phyloP scores from a whole-genome alignment of 768 basidiomycete species.

The Termitomyces sp. region DNA sequence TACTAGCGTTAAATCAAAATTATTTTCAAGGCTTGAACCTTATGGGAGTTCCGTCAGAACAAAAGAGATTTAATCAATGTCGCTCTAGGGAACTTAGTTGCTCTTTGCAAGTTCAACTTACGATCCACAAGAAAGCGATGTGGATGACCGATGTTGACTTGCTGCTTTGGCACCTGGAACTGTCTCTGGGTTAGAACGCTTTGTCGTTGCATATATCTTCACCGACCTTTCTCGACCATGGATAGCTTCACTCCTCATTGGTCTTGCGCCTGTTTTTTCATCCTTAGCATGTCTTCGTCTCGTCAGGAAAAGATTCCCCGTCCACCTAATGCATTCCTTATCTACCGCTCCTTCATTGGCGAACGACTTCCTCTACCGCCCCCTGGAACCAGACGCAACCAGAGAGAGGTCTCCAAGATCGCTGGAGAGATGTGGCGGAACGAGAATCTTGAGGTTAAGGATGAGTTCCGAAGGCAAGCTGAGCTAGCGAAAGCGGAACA shows the following conservation, averaged over 20 bases:
- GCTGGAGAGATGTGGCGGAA: not conserved
- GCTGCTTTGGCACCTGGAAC: not conserved
- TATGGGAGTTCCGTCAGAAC: not conserved
- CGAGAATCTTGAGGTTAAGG: not conserved
- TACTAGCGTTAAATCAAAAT: not conserved
- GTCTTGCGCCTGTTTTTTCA: not conserved
- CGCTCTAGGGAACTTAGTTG: no score
- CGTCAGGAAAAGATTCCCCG: not conserved
- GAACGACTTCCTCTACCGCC: not conserved
- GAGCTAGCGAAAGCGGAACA: not conserved
- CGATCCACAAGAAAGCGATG: not conserved
- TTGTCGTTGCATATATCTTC: not conserved
- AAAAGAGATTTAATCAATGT: not conserved
- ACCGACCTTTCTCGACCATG: not conserved
- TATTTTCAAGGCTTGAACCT: not conserved
- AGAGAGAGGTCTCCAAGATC: not conserved
- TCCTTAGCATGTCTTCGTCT: not conserved
- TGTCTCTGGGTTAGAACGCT: not conserved
- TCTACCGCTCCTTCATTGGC: not conserved
- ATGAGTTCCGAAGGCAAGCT: not conserved
- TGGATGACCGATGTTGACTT: not conserved
- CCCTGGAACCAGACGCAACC: not conserved
- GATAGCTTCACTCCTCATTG: not conserved
- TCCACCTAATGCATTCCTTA: not conserved
- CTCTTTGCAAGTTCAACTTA: not conserved